Base-by-base conservation (phyloP, 805 yeast genomes). In the Clavispora fructus region DNA sequence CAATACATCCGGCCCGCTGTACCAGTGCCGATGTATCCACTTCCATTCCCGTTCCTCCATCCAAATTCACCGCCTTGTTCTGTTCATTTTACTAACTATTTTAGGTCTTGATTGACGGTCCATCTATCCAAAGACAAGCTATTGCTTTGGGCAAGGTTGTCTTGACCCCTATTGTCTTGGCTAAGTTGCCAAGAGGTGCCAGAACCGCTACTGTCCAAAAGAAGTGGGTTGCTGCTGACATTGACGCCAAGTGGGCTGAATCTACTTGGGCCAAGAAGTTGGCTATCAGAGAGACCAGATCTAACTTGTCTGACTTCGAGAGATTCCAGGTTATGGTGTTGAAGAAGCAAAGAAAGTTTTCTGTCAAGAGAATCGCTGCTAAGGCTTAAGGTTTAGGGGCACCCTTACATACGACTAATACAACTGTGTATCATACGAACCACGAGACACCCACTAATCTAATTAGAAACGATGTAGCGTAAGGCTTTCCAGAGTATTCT, bases 311-410 rank as follows among this genome's bases (percentile, higher is more conserved):
- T 63, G 99, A 94, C 78, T 94, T 94, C 68, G 97, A 94, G 82
- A 91, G 99, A 85, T 94, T 94, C 97, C 97, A 92, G 83, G 99
- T 92, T 64, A 72, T 87, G 75, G 95, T 90, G 65, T 83, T 90
- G 74, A 94, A 87, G 87, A 94, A 92, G 85, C 97, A 95, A 83
- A 89, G 88, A 79, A 87, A 90, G 79, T 85, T 75, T 73, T 87
- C 90, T 77, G 92, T 89, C 68, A 88, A 86, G 81, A 91, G 89
- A 83, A 95, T 95, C 75, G 83, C 87, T 69, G 96, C 96, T 69
- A 90, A 91, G 86, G 96, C 95, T 77, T 85, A 84, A 79, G 51
- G 54, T 45, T 44, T 50, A 53, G 30, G 35, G 40, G 49, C 33
- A 35, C 47, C 51, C 53, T 50, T 51, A 50, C 57, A 54, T 54